Base-by-base conservation (phyloP, 306 rosid genomes). In the Gleditsia sinensis region DNA sequence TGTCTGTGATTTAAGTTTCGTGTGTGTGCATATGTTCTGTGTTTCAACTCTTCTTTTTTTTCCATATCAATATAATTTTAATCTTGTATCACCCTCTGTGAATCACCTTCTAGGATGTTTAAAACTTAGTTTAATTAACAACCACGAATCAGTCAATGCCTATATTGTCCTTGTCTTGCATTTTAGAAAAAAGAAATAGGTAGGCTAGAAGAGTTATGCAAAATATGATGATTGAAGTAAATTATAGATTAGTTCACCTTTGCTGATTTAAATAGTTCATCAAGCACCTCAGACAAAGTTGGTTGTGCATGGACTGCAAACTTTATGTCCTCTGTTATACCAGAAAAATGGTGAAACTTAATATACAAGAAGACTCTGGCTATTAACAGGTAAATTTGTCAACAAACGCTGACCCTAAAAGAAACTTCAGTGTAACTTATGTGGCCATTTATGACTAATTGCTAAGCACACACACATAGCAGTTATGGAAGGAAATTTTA, bases 261-360 rank as follows among this genome's bases (percentile, higher is more conserved):
- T 33, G 97, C 98, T 68, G 96, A 91, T 80, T 91, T 94, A 75
- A 91, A 94, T 60, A 91, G 85, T 75, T 94, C 98, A 53, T 94
- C 98, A 77, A 94, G 85, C 86, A 94, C 97, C n/a, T n/a, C 96
- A 5, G 98, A 94, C 82, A 94, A 81, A 55, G 98, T 94, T 74
- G 98, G 97, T 81, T 91, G 98, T 7, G 98, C 98, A 72, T 91
- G 98, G 81, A 91, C 96, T 3, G 98, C 90, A 40, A 82, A 67
- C 83, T 94, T 91, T 30, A 94, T 72, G 73, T 94, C 96, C 97
- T 91, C 93, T 78, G 83, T 48, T 42, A 72, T 32, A 34, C 71
- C 79, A 69, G n/a, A 74, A 64, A 59, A 40, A 56, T 14, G 16
- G 63, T 64, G 65, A 60, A 54, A 61, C 62, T 40, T 63, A 10